Evolutionary conservation across 2,329 filamentous ascomycete species (phyloP).

Genomic region (Dothistroma pini): DNA sequence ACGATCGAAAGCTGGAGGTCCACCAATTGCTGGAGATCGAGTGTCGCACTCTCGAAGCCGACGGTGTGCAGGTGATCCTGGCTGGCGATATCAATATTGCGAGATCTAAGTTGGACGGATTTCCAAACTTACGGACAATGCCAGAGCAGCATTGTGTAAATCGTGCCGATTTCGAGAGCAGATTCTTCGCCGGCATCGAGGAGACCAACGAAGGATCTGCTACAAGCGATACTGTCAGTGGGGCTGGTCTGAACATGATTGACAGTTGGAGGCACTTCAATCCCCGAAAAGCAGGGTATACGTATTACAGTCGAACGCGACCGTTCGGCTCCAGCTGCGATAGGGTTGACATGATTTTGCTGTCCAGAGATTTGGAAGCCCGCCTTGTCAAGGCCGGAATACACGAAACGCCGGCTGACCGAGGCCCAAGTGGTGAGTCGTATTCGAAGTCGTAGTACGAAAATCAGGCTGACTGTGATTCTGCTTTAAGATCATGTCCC

Average conservation of each 20-base stretch:
- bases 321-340: slow-evolving; percentile 52
- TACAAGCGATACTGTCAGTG: neutral
- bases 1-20: slow-evolving; percentile 51
- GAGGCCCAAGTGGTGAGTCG: slow-evolving; percentile 51
- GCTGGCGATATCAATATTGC: slow-evolving; percentile 55
- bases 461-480: neutral
- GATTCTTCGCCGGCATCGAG: slow-evolving; percentile 41
- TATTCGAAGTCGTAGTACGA: neutral
- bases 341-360: slow-evolving; percentile 51
- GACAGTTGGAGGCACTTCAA: slow-evolving; percentile 50
- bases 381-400: slow-evolving; percentile 40
- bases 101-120: slow-evolving; percentile 42
- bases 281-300: slow-evolving; percentile 45
- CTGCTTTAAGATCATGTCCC: slow-evolving; percentile 7
- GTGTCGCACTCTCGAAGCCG: slow-evolving; percentile 39
- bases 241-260: slow-evolving; percentile 34
- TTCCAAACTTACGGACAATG: slow-evolving; percentile 45
- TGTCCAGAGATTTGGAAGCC: slow-evolving; percentile 40
- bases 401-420: slow-evolving; percentile 41
- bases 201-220: neutral
- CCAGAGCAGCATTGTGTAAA: slow-evolving; percentile 50
- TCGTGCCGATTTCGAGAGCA: slow-evolving; percentile 49
- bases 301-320: slow-evolving; percentile 44
- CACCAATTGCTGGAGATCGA: slow-evolving; percentile 47
- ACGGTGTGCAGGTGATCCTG: slow-evolving; percentile 46